phyloP scores from a whole-genome alignment of 2,329 filamentous ascomycete genomes.

The Pseudogymnoascus sp. region DNA sequence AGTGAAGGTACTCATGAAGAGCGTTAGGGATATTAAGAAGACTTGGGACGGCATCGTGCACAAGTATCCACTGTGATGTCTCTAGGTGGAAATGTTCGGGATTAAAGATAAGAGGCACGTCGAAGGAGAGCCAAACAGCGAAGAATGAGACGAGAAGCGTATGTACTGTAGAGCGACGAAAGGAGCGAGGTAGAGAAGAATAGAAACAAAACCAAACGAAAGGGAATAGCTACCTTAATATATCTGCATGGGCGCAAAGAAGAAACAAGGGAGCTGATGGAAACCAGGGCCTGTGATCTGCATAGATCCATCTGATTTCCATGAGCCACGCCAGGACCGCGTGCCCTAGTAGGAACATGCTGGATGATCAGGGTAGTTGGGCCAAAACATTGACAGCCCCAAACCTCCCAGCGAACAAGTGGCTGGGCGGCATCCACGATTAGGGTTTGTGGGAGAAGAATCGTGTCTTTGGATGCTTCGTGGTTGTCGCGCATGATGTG shows the following conservation, averaged over 20 bases:
- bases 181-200: background rate
- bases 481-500: background rate
- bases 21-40: background rate
- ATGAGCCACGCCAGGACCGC: slow-evolving; percentile 3
- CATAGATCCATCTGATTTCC: background rate
- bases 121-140: background rate
- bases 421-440: background rate
- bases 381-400: background rate
- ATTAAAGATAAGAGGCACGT: background rate
- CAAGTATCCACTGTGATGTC: background rate
- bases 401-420: background rate
- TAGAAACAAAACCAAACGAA: slow-evolving; percentile 3
- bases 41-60: background rate
- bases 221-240: background rate
- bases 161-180: background rate
- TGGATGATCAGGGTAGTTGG: background rate
- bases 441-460: background rate
- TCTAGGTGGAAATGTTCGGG: background rate
- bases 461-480: background rate
- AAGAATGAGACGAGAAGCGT: background rate
- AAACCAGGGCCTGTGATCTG: slow-evolving; percentile 1
- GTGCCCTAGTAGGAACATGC: background rate
- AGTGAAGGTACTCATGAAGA: background rate
- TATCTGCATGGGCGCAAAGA: background rate
- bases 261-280: slow-evolving; percentile 1